phyloP scores from a whole-genome alignment of 1,139 yeast genomes.

The Schwanniomyces etchellsii region DNA sequence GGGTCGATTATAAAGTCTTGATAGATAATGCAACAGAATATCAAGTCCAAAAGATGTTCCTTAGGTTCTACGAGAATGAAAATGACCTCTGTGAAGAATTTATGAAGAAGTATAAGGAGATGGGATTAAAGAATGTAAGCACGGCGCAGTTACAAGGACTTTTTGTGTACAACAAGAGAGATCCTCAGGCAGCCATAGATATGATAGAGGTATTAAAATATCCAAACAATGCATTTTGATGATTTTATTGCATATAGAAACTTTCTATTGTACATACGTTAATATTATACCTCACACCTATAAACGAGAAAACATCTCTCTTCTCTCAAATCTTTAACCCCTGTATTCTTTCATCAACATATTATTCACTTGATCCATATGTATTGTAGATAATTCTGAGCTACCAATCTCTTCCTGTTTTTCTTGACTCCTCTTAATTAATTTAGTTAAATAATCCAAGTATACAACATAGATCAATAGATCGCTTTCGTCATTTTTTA shows the following conservation, averaged over 20 bases:
- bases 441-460: constrained; percentile 36
- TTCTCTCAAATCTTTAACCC: constrained; percentile 14
- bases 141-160: constrained; percentile 96
- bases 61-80: constrained; percentile 77
- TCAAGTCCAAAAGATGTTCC: constrained; percentile 80
- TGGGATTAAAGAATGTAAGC: constrained; percentile 57
- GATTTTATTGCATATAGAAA: background rate
- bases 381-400: constrained; percentile 11
- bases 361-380: constrained; percentile 17
- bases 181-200: constrained; percentile 69
- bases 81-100: constrained; percentile 57
- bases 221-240: constrained; percentile 27
- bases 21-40: constrained; percentile 79
- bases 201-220: constrained; percentile 47
- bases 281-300: background rate
- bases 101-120: constrained; percentile 42
- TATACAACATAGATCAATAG: constrained; percentile 45
- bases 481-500: constrained; percentile 37
- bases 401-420: constrained; percentile 6
- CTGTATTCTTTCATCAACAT: constrained; percentile 20
- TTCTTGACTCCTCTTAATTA: constrained; percentile 26
- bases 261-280: constrained; percentile 1
- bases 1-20: constrained; percentile 80
- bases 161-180: constrained; percentile 86
- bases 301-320: background rate